Percentiles rank a stretch among this genome's conserved stretches.
Conservation (phyloP, 108 stramenopile genomes). For the Skeletonema grethae region DNA sequence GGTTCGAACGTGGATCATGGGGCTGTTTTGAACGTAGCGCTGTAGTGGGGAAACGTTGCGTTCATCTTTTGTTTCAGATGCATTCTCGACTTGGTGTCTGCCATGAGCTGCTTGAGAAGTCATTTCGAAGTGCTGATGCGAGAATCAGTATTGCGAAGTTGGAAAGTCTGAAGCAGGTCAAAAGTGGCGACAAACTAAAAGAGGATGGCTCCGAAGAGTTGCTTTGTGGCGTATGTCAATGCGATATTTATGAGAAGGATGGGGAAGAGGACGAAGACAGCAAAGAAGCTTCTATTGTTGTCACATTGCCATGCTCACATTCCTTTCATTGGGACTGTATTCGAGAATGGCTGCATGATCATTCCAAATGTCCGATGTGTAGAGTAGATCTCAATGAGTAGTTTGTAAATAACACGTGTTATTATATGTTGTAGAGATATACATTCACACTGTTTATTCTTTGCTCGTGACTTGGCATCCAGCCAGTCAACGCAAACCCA, state of each 20-base stretch:
- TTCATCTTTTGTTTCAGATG: slow-evolving; percentile 43
- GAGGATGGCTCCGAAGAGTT: slow-evolving; percentile 12
- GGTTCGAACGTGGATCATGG: slow-evolving; percentile 51
- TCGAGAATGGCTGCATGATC: slow-evolving; percentile 43
- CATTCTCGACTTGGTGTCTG: slow-evolving; percentile 44
- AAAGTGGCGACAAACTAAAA: slow-evolving; percentile 3
- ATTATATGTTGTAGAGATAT: slow-evolving; percentile 38
- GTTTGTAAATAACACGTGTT: neutral
- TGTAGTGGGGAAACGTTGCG: slow-evolving; percentile 42
- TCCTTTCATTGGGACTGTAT: slow-evolving; percentile 44
- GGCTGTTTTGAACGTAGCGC: slow-evolving; percentile 44
- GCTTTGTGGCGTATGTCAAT: slow-evolving; percentile 42
- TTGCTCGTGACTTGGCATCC: slow-evolving; percentile 25
- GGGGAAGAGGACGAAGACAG: slow-evolving; percentile 7
- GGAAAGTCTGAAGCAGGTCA: slow-evolving; percentile 19
- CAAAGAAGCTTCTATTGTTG: slow-evolving; percentile 15
- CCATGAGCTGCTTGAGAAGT: slow-evolving; percentile 39
- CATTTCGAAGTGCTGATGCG: slow-evolving; percentile 38
- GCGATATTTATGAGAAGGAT: slow-evolving; percentile 28
- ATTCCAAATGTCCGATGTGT: slow-evolving; percentile 43
- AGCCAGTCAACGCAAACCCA: slow-evolving; percentile 37
- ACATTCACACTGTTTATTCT: slow-evolving; percentile 25
- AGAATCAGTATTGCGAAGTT: slow-evolving; percentile 32
- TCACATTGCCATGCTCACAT: slow-evolving; percentile 41
- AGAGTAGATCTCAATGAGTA: slow-evolving; percentile 34